Evolutionary conservation across 352 stramenopile genomes (phyloP).

Genomic region (Pythium inflatum): DNA sequence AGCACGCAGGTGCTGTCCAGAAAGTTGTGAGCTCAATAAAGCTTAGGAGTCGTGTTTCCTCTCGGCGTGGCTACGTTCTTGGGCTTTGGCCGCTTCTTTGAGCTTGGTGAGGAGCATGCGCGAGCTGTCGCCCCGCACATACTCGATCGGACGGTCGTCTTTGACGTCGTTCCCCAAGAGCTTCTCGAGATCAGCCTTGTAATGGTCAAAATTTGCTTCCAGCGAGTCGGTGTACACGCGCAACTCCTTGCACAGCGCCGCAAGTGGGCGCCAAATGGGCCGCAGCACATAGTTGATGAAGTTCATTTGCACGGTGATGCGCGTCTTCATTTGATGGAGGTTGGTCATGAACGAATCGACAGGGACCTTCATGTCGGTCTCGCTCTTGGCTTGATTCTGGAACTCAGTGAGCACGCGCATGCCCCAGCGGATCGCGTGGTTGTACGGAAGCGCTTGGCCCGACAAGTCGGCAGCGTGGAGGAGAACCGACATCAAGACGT

Average conservation of each 20-base stretch:
- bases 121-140: conserved; percentile 51
- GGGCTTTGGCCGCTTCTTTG: conserved; percentile 16
- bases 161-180: conserved; percentile 37
- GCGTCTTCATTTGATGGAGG: conserved; percentile 51
- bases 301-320: conserved; percentile 70
- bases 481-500: conserved; percentile 67
- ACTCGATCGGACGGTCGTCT: conserved; percentile 34
- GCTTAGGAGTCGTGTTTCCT: no score
- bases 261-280: conserved; percentile 73
- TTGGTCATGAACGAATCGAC: conserved; percentile 79
- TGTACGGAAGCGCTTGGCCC: conserved; percentile 60
- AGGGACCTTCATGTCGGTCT: conserved; percentile 53
- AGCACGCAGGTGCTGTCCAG: conserved; percentile 70
- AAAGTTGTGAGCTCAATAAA: conserved; percentile 39
- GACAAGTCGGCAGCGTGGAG: conserved; percentile 76
- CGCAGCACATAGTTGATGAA: conserved; percentile 80
- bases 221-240: conserved; percentile 54
- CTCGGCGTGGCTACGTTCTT: no score
- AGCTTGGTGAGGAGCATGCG: conserved; percentile 32
- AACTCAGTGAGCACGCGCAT: conserved; percentile 72
- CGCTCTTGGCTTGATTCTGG: conserved; percentile 57
- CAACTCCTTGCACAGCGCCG: conserved; percentile 58
- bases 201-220: conserved; percentile 64
- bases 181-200: conserved; percentile 65
- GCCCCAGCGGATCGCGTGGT: conserved; percentile 57